Evolutionary conservation across 2,329 filamentous ascomycete genomes (phyloP).

Genomic region (Fusarium sp.): DNA sequence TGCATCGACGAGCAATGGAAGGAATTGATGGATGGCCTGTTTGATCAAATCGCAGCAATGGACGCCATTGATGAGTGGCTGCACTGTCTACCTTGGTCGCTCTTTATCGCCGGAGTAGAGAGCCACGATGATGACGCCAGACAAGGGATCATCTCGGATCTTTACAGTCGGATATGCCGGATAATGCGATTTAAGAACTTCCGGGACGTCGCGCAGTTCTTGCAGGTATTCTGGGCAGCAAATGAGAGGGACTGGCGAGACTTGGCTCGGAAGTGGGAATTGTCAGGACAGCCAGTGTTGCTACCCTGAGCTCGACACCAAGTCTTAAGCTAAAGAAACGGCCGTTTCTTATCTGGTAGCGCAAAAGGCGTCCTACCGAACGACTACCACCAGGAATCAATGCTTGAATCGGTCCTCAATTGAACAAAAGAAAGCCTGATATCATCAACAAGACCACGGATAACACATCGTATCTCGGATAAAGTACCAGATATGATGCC

Average conservation of each 20-base stretch:
- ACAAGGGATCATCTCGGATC: not conserved
- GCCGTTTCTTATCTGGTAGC: not conserved
- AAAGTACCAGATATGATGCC: not conserved
- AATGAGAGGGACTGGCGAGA: constrained; percentile 6
- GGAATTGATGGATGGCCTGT: not conserved
- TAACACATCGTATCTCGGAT: not conserved
- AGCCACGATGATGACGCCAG: not conserved
- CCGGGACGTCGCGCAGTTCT: constrained; percentile 3
- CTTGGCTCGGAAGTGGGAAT: constrained; percentile 5
- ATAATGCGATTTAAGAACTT: constrained; percentile 23
- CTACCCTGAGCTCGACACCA: not conserved
- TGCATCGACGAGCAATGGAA: not conserved
- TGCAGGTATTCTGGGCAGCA: constrained; percentile 13
- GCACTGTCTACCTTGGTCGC: constrained; percentile 7
- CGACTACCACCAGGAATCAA: not conserved
- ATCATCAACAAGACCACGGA: not conserved
- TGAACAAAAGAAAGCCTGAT: not conserved
- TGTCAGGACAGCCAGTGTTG: constrained; percentile 6
- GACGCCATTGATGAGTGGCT: constrained; percentile 7
- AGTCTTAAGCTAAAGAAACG: not conserved
- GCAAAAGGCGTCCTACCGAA: not conserved
- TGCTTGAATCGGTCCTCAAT: not conserved
- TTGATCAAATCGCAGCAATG: constrained; percentile 12
- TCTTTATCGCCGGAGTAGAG: constrained; percentile 17
- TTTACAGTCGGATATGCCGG: not conserved